Base-by-base conservation (phyloP, 2,329 filamentous ascomycete genomes). In the Fusarium poae region DNA sequence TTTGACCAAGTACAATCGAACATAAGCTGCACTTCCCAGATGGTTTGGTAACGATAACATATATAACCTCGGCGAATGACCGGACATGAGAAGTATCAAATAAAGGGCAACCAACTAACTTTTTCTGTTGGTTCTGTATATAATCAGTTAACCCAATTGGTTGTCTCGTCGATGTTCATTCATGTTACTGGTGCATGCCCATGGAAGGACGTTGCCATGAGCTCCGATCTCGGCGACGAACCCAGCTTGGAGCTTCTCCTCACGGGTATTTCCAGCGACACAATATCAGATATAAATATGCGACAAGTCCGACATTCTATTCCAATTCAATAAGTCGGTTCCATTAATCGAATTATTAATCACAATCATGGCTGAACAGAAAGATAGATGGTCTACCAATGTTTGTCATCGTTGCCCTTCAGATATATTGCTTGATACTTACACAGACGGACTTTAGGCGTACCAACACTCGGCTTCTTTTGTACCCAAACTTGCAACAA, bases 381-480 rank as follows among this genome's bases (percentile, higher is more conserved):
- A 76, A 50, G 76, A 77, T 62, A 61, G 63, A 20, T 77, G 76
- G 76, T 67, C 73, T 43, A 67, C 76, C 25, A 64, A 65, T 44
- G 75, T 75, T 66, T n/a, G 65, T 62, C 30, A 21, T 46, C 13
- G 71, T 15, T 15, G 8, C 30, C 30, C 6, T 20, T 20, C 25
- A 30, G 37, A n/a, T 51, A 9, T 23, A 32, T 51, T 27, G 27
- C 44, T 45, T 37, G 69, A 35, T 23, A 67, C 61, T 71, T 70
- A 74, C 65, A 74, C 34, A 27, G 20, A 74, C 32, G 30, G 20
- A 45, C 4, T 15, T 13, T 62, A 88, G 85, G 84, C 83, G 32
- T 91, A 91, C 73, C 85, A 88, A 62, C 80, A 85, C 60, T 84
- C 88, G 3, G 89, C 88, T 10, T 85, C 86, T 0, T 91, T 91